phyloP scores from a whole-genome alignment of 345 rosid genomes.

The Moricandia moricandioides region DNA sequence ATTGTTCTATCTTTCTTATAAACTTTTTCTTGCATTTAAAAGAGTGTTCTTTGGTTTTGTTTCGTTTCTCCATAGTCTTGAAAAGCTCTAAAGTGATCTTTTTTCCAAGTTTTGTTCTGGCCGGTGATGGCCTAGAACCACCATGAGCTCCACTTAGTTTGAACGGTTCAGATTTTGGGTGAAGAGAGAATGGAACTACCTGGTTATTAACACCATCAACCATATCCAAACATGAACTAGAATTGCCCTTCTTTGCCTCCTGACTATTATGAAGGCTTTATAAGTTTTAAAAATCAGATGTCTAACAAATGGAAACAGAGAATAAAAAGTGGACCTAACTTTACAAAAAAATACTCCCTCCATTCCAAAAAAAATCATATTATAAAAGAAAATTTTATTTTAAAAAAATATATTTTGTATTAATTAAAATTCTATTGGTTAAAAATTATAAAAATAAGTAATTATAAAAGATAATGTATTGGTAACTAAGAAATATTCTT shows the following conservation, averaged over 20 bases:
- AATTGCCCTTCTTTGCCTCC: slow-evolving; percentile 74
- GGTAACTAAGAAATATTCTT: too few relatives aligned
- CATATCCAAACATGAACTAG: slow-evolving; percentile 73
- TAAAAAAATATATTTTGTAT: too few relatives aligned
- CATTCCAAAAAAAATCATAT: too few relatives aligned
- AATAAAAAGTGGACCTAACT: background rate
- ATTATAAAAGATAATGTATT: too few relatives aligned
- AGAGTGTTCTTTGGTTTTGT: background rate
- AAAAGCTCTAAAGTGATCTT: background rate
- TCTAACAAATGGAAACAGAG: background rate
- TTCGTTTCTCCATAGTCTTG: background rate
- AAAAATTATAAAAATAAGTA: too few relatives aligned
- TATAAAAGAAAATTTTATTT: too few relatives aligned
- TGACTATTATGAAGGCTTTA: slow-evolving; percentile 37
- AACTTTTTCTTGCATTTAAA: background rate
- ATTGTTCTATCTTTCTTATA: background rate
- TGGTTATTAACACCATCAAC: slow-evolving; percentile 58
- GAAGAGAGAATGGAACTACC: slow-evolving; percentile 88
- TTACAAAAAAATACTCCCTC: too few relatives aligned
- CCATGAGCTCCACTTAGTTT: background rate
- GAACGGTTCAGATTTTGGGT: slow-evolving; percentile 62
- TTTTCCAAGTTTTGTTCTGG: too few relatives aligned
- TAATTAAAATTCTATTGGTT: too few relatives aligned
- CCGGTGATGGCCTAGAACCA: background rate
- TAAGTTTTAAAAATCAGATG: background rate